phyloP scores from a whole-genome alignment of 495 filamentous ascomycete species.

The Ascodesmis nigricans region DNA sequence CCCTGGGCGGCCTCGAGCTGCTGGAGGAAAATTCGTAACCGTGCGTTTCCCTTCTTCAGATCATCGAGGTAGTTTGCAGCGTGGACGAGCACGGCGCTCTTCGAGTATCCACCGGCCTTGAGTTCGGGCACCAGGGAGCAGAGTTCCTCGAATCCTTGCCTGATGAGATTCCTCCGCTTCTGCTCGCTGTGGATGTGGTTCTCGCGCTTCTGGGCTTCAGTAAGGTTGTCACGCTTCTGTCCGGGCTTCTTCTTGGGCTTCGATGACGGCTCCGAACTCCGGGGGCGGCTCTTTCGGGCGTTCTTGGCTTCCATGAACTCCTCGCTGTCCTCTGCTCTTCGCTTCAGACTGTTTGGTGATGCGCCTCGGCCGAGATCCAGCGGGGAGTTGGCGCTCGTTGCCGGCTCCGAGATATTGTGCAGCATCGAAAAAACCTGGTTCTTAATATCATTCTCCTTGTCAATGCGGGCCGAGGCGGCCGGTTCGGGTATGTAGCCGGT shows the following conservation, averaged over 20 bases:
- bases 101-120: constrained; percentile 47
- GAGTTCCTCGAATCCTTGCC: constrained; percentile 54
- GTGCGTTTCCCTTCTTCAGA: constrained; percentile 40
- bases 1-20: constrained; percentile 16
- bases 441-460: constrained; percentile 19
- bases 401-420: constrained; percentile 14
- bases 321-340: constrained; percentile 16
- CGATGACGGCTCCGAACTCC: constrained; percentile 13
- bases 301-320: constrained; percentile 16
- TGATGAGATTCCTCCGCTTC: constrained; percentile 58
- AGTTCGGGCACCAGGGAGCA: constrained; percentile 48
- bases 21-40: constrained; percentile 15
- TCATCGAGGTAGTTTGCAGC: constrained; percentile 53
- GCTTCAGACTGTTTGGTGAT: constrained; percentile 8
- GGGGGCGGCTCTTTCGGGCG: constrained; percentile 14
- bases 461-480: constrained; percentile 9
- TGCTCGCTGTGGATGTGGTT: constrained; percentile 84
- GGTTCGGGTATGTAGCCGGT: constrained; percentile 19
- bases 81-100: constrained; percentile 50
- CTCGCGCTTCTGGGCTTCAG: constrained; percentile 60
- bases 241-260: constrained; percentile 16
- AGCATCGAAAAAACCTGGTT: constrained; percentile 19
- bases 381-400: constrained; percentile 20
- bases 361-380: constrained; percentile 6
- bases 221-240: constrained; percentile 47